Evolutionary conservation across 2,329 filamentous ascomycete genomes (phyloP), one percentile per base, ranked within the genome.

Genomic region (Apiospora sp.): DNA sequence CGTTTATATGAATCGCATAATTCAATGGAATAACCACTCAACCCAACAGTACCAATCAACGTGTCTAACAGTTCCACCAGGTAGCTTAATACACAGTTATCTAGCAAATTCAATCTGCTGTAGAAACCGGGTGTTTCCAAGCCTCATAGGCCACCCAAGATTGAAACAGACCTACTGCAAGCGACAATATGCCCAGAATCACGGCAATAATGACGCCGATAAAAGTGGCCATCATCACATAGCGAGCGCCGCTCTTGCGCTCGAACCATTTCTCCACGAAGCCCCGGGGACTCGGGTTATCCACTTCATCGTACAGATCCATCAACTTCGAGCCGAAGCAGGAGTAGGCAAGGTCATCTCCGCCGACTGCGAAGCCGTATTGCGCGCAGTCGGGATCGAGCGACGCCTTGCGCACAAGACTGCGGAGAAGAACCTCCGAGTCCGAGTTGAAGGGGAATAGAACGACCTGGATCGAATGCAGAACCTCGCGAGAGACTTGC

Each of bases 401-500:
- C 48, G 64, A 67, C 13, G 70, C 51, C 14, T 64, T 74, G n/a
- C 70, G 54, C 22, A 74, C 73, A 24, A 77, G 72, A 24, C 73
- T 73, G 46, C 67, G 70, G 19, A 78, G 74, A 34, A 76, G 49
- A n/a, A 67, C 43, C 30, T 73, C 70, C 2, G 76, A 78, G 22
- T 76, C 74, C 19, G 71, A 58, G 51, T 78, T 74, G 14, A 77
- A 72, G 4, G 76, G 77, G 68, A 79, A 79, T 16, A 78, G 71
- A 12, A 80, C 74, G 44, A 72, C 73, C 41, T 78, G 76, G 4
- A 77, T 71, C 1, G 77, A 77, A 30, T 78, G 76, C 7, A 81
- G 72, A n/a, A 72, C 73, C 72, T 81, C 79, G 37, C 80, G 72
- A 8, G 72, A 73, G 8, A 80, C 73, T 64, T 76, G 73, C n/a